phyloP scores from a whole-genome alignment of 768 basidiomycete species.

The Pleurotus platypus region DNA sequence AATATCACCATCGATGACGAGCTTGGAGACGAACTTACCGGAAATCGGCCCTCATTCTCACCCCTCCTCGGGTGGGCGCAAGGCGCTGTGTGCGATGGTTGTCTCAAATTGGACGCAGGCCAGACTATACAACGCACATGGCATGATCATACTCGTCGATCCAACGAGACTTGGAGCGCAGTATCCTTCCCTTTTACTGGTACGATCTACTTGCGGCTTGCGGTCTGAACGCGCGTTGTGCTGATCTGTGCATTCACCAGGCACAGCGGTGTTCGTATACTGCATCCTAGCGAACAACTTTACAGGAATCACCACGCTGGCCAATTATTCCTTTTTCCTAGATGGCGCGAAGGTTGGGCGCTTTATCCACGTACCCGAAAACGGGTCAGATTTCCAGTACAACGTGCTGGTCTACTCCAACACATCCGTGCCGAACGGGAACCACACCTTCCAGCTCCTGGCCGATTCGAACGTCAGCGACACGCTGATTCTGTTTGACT shows the following conservation, averaged over 20 bases:
- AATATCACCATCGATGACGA: conserved; percentile 5
- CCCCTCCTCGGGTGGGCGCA: background rate
- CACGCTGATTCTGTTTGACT: conserved; percentile 1
- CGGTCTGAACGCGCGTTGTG: background rate
- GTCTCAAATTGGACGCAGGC: background rate
- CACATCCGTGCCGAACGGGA: background rate
- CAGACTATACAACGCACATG: background rate
- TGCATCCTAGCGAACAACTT: background rate
- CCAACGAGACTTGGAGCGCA: background rate
- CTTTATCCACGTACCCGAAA: background rate
- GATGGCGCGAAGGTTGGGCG: background rate
- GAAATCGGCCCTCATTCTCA: background rate
- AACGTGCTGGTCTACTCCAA: conserved; percentile 2
- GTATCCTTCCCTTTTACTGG: conserved; percentile 1
- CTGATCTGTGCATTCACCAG: background rate
- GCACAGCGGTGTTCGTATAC: background rate
- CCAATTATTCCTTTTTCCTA: background rate
- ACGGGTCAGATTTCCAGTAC: background rate
- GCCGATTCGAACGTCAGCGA: background rate
- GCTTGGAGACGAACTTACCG: background rate
- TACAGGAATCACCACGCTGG: background rate
- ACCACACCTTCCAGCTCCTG: background rate
- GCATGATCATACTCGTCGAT: background rate
- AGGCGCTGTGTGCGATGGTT: background rate
- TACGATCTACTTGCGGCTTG: background rate